phyloP scores from a whole-genome alignment of 2,329 filamentous ascomycete species.

The Sarocladium strictum region DNA sequence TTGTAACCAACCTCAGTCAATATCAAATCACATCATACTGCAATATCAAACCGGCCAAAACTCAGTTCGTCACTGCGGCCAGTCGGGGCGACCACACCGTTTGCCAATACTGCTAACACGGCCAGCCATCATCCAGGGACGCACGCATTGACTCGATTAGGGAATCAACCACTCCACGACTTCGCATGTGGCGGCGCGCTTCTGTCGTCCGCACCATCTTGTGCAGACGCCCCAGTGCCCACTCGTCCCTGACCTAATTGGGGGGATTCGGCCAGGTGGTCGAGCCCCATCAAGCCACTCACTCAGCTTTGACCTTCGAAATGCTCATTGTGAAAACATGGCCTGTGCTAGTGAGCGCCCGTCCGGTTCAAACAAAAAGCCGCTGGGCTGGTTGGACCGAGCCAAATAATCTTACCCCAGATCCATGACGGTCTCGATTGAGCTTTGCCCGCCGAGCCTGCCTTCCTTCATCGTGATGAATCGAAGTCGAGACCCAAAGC shows the following conservation, averaged over 20 bases:
- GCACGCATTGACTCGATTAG: conserved; percentile 1
- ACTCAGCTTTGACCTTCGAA: neutral
- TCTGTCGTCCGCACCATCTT: neutral
- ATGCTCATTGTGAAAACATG: neutral
- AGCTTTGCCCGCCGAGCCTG: neutral
- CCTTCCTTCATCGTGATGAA: neutral
- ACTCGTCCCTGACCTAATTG: neutral
- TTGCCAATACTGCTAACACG: conserved; percentile 1
- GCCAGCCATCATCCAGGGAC: neutral
- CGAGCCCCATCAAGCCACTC: conserved; percentile 7
- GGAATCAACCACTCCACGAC: neutral
- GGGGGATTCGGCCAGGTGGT: neutral
- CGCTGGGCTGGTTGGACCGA: neutral
- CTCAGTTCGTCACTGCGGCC: neutral
- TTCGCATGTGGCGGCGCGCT: conserved; percentile 2
- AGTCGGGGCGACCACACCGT: neutral
- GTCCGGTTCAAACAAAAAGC: neutral
- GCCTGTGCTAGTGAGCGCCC: neutral
- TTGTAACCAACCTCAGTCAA: neutral
- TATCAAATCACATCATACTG: neutral
- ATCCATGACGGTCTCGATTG: conserved; percentile 8
- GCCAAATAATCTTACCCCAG: neutral
- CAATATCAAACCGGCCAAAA: neutral
- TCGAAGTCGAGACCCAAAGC: conserved; percentile 2
- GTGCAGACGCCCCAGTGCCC: neutral